A percentile compares a stretch with the other conserved stretches of the same genome.
phyloP scores from a whole-genome alignment of 768 basidiomycete species.

The Auriscalpium microsporum region DNA sequence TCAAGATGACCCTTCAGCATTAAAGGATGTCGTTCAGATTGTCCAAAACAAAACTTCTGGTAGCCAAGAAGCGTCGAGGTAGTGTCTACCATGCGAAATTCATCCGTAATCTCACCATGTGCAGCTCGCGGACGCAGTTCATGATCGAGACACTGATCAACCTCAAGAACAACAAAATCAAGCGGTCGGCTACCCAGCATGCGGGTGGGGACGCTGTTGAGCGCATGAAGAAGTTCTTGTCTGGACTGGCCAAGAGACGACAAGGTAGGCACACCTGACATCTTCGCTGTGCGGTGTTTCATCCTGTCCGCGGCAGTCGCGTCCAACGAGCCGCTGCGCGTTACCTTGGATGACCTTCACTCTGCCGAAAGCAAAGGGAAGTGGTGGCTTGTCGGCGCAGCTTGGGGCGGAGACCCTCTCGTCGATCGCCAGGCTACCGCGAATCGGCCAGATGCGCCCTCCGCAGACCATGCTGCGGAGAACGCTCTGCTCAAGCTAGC shows the following conservation, averaged over 20 bases:
- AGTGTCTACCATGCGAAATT: neutral
- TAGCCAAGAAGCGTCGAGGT: constrained; percentile 47
- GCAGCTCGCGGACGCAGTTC: constrained; percentile 83
- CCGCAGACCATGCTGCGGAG: constrained; percentile 23
- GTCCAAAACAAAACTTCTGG: constrained; percentile 65
- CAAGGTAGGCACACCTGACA: constrained; percentile 40
- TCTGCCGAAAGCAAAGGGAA: constrained; percentile 82
- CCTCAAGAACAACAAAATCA: constrained; percentile 86
- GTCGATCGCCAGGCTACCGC: constrained; percentile 51
- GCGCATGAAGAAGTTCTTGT: constrained; percentile 83
- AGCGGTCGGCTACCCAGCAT: constrained; percentile 51
- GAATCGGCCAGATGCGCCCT: constrained; percentile 18
- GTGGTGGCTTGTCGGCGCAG: constrained; percentile 98
- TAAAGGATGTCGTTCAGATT: constrained; percentile 84
- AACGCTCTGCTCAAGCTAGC: constrained; percentile 68
- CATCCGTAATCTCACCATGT: neutral
- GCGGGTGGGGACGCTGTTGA: constrained; percentile 71
- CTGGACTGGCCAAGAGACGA: constrained; percentile 65
- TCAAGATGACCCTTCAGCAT: constrained; percentile 82
- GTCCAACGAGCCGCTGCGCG: constrained; percentile 78
- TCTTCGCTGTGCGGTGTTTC: neutral
- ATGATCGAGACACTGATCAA: constrained; percentile 93
- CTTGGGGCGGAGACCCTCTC: constrained; percentile 90
- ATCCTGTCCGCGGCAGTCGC: constrained; percentile 43
- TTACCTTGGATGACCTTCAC: constrained; percentile 79